These are phyloP conservation scores for Mycena albidolilacea DNA, from an alignment of 768 basidiomycete species.

Conservation along the genomic window DNA sequence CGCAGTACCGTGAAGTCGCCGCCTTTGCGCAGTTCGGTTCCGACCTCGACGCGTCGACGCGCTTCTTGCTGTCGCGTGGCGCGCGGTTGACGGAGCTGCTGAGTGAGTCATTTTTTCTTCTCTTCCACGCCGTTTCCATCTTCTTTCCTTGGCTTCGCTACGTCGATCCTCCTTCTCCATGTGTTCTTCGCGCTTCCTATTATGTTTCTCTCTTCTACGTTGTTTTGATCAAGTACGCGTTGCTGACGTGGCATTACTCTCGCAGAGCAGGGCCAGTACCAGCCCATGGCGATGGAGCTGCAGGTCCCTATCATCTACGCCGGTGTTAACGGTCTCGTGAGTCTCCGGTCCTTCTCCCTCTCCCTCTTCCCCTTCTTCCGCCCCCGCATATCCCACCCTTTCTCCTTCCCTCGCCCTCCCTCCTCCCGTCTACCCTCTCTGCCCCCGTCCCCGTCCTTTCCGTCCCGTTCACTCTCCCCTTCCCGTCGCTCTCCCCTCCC, in stretches of 20 bases:
- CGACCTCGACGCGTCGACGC: conserved; percentile 99
- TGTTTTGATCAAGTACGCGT: too few relatives aligned
- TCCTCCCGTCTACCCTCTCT: too few relatives aligned
- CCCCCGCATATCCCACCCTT: too few relatives aligned
- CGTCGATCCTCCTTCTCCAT: too few relatives aligned
- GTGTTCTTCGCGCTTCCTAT: too few relatives aligned
- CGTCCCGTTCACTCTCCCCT: too few relatives aligned
- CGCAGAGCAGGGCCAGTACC: conserved; percentile 98
- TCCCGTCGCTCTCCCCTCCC: too few relatives aligned
- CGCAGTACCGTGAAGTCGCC: conserved; percentile 99
- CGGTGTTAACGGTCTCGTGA: conserved; percentile 97
- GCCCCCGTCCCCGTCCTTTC: too few relatives aligned
- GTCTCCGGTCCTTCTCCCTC: conserved; percentile 45
- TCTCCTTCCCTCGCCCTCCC: too few relatives aligned
- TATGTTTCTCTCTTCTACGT: too few relatives aligned
- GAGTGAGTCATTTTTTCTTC: conserved; percentile 63
- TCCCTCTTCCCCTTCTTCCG: not conserved
- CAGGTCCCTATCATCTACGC: conserved; percentile 99
- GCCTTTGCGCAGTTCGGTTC: conserved; percentile 99
- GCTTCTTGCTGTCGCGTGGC: conserved; percentile 98
- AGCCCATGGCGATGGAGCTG: conserved; percentile 93
- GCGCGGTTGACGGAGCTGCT: conserved; percentile 97
- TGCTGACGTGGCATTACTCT: conserved; percentile 39
- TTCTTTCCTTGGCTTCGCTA: not conserved
- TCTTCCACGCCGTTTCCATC: not conserved